Evolutionary conservation across 768 basidiomycete species (phyloP), one percentile per base, ranked within the genome.

Genomic region (Sporobolomyces pararoseus): DNA sequence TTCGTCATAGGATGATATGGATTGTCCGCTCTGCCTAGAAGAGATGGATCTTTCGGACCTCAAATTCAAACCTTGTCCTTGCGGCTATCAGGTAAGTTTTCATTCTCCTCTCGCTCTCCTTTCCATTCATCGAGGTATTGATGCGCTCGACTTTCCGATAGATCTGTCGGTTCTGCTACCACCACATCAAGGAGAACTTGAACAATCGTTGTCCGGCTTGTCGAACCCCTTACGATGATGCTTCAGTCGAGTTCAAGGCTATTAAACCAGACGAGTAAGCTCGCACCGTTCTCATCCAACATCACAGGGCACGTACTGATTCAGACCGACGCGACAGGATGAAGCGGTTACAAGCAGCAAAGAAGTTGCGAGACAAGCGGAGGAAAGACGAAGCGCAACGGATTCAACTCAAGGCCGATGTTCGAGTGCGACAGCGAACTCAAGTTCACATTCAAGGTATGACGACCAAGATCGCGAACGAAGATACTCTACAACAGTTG

Each of bases 131-230:
- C 44, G 47, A 61, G 9, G 39, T 42, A 2, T 37, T 23, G 6
- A 25, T 42, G 32, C 46, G 46, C 27, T n/a, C 32, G n/a, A 27
- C 52, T 29, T 37, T 39, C 23, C 17, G 19, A 6, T 73, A 99
- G 96, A 91, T 99, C 75, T 99, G 96, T 80, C 89, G 92, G 65
- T 99, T 99, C 82, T 99, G 96, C 80, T 98, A 93, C 87, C 91
- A 99, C 81, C 93, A 98, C 81, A 95, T 96, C 84, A 89, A 90
- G 82, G 87, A 90, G 81, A 91, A 96, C 81, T 84, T 95, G 70
- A 98, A 98, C 79, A 88, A 92, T 72, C 87, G 91, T 58, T 99
- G 96, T 79, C 96, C 96, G 46, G 96, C 96, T 25, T 99, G 96
- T 81, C 84, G 96, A 76, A 84, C 94, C 73, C 85, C 89, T 65